A percentile compares a stretch with the other conserved stretches of the same genome.
phyloP scores from a whole-genome alignment of 2,329 filamentous ascomycete species.

The Geosmithia flava region DNA sequence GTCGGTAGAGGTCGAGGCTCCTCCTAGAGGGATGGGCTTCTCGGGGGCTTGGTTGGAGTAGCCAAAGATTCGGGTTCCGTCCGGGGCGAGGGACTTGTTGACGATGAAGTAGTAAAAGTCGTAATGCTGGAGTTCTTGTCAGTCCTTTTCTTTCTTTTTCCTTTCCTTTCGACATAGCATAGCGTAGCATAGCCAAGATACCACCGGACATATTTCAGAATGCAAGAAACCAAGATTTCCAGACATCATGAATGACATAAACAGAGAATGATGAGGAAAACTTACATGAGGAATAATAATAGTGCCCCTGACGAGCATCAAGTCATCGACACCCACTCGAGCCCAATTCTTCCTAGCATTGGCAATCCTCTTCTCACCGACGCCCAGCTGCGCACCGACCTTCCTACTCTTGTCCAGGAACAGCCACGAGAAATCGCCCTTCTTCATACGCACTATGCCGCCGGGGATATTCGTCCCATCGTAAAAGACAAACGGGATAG shows the following conservation, averaged over 20 bases:
- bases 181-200: background rate
- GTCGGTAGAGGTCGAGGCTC: slow-evolving; percentile 21
- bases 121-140: slow-evolving; percentile 56
- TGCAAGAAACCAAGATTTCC: too few species aligned
- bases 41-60: slow-evolving; percentile 44
- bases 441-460: slow-evolving; percentile 75
- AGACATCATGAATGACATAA: background rate
- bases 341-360: slow-evolving; percentile 68
- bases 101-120: slow-evolving; percentile 96
- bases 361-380: slow-evolving; percentile 44
- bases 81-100: slow-evolving; percentile 69
- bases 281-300: slow-evolving; percentile 90
- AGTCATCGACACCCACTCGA: slow-evolving; percentile 82
- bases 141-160: background rate
- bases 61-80: slow-evolving; percentile 62
- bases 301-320: slow-evolving; percentile 83
- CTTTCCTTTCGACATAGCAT: background rate
- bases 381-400: slow-evolving; percentile 71
- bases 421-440: slow-evolving; percentile 86
- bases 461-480: slow-evolving; percentile 85
- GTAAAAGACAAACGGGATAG: slow-evolving; percentile 93
- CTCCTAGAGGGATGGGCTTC: slow-evolving; percentile 19
- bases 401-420: slow-evolving; percentile 88
- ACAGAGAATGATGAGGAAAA: slow-evolving; percentile 10
- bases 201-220: background rate